A percentile compares a stretch with the other conserved stretches of the same genome.
These are phyloP conservation scores for Coniophora puteana DNA, from an alignment of 1,284 basidiomycete genomes.

Conservation along the genomic window DNA sequence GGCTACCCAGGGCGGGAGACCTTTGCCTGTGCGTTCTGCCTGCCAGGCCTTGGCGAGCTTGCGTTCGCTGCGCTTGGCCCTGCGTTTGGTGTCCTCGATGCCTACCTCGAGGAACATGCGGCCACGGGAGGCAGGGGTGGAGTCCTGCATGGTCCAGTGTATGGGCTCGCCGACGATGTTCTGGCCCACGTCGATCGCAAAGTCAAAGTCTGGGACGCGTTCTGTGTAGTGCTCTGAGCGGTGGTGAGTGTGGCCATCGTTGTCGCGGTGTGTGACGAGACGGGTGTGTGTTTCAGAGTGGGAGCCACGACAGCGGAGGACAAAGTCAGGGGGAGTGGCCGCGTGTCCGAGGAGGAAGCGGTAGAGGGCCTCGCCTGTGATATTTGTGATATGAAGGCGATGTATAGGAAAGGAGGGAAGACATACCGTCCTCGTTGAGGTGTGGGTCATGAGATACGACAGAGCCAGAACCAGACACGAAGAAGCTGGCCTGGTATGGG, in stretches of 20 bases:
- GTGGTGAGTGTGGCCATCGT: conserved; percentile 30
- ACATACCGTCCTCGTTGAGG: conserved; percentile 62
- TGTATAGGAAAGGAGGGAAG: background rate
- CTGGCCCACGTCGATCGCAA: conserved; percentile 48
- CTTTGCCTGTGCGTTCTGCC: conserved; percentile 25
- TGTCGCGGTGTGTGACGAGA: conserved; percentile 39
- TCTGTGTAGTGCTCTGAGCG: conserved; percentile 46
- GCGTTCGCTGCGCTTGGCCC: conserved; percentile 25
- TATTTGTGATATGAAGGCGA: conserved; percentile 6
- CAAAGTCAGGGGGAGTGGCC: conserved; percentile 41
- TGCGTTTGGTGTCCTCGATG: conserved; percentile 26
- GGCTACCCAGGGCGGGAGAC: conserved; percentile 42
- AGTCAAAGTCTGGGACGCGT: conserved; percentile 61
- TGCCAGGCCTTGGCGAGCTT: conserved; percentile 30
- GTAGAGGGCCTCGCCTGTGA: conserved; percentile 65
- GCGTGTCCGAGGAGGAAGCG: conserved; percentile 65
- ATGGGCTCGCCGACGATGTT: conserved; percentile 32
- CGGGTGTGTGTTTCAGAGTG: conserved; percentile 54
- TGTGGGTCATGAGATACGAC: conserved; percentile 70
- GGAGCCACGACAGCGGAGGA: conserved; percentile 51
- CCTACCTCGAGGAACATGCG: conserved; percentile 48
- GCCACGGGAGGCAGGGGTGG: conserved; percentile 53
- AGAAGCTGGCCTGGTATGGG: conserved; percentile 60
- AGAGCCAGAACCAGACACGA: conserved; percentile 42
- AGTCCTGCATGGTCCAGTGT: conserved; percentile 50